Conservation (phyloP, 768 basidiomycete species). For the Tubosaeta brunneosetosa region DNA sequence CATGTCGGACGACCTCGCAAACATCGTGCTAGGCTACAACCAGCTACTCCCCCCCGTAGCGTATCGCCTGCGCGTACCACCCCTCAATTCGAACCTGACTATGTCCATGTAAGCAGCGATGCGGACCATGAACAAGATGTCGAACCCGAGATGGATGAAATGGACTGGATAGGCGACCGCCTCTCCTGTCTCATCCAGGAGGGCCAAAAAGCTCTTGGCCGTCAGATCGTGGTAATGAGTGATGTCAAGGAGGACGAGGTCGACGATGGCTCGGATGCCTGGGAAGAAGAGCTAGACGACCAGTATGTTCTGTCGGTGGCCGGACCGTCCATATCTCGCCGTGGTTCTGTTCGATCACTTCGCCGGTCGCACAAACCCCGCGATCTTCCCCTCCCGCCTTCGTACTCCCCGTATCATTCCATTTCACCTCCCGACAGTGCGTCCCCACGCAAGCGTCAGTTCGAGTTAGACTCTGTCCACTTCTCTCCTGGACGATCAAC, state of each 20-base stretch:
- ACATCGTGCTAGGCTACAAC: slow-evolving; percentile 22
- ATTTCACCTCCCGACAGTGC: slow-evolving; percentile 25
- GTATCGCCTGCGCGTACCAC: slow-evolving; percentile 27
- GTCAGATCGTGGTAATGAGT: slow-evolving; percentile 76
- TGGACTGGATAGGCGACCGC: slow-evolving; percentile 80
- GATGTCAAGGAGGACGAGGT: slow-evolving; percentile 70
- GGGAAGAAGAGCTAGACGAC: slow-evolving; percentile 60
- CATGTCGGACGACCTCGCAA: slow-evolving; percentile 34
- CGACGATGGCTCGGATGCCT: slow-evolving; percentile 69
- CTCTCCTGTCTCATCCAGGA: slow-evolving; percentile 69
- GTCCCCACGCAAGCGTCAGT: slow-evolving; percentile 34
- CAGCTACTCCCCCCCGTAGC: slow-evolving; percentile 26
- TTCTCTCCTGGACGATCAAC: slow-evolving; percentile 21
- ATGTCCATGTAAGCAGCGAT: slow-evolving; percentile 24
- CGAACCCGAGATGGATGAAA: slow-evolving; percentile 45
- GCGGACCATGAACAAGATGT: slow-evolving; percentile 37
- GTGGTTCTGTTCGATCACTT: slow-evolving; percentile 24
- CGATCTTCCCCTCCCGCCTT: slow-evolving; percentile 24
- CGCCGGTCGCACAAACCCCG: slow-evolving; percentile 20
- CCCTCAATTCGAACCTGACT: slow-evolving; percentile 42
- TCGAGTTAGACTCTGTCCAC: slow-evolving; percentile 23
- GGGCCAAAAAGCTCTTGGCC: slow-evolving; percentile 69
- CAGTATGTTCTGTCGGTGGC: neutral
- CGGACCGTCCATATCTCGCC: slow-evolving; percentile 23
- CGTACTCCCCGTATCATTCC: slow-evolving; percentile 24